Percentiles rank a stretch among this genome's conserved stretches.
These are phyloP conservation scores for Cokeromyces recurvatus DNA, from an alignment of 371 early-diverging fungal species.

Conservation along the genomic window DNA sequence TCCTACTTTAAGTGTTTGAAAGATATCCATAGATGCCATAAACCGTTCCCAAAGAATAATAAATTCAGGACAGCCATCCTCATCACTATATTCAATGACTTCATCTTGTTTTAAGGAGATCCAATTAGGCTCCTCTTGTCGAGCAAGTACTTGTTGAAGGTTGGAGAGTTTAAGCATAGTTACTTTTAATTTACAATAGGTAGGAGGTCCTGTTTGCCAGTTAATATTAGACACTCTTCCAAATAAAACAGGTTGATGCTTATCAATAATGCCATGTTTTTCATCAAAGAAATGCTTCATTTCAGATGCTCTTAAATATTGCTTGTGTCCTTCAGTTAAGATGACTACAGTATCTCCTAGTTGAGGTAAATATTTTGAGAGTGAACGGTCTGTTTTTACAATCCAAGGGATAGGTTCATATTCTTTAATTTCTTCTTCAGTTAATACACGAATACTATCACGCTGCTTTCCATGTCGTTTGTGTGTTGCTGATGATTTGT, in stretches of 20 bases:
- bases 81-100: slow-evolving; percentile 66
- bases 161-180: slow-evolving; percentile 36
- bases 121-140: slow-evolving; percentile 36
- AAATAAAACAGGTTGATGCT: slow-evolving; percentile 51
- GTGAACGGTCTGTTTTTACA: slow-evolving; percentile 42
- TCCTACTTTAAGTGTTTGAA: slow-evolving; percentile 34
- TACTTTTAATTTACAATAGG: slow-evolving; percentile 58
- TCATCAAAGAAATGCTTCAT: slow-evolving; percentile 50
- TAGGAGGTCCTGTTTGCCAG: slow-evolving; percentile 71
- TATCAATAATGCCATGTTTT: slow-evolving; percentile 40
- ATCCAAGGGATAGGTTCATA: slow-evolving; percentile 63
- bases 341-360: slow-evolving; percentile 61
- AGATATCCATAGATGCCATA: slow-evolving; percentile 50
- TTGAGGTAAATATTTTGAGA: slow-evolving; percentile 70
- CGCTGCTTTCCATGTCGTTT: slow-evolving; percentile 22
- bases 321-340: slow-evolving; percentile 59
- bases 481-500: neutral
- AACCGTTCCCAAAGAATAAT: slow-evolving; percentile 63
- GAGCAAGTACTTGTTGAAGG: slow-evolving; percentile 2
- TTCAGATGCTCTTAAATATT: slow-evolving; percentile 54
- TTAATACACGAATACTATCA: slow-evolving; percentile 21
- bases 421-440: slow-evolving; percentile 26
- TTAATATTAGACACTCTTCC: slow-evolving; percentile 52
- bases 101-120: slow-evolving; percentile 30
- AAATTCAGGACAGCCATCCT: slow-evolving; percentile 70